These are phyloP conservation scores for Hamigera avellanea DNA, from an alignment of 495 filamentous ascomycete genomes.

Conservation along the genomic window DNA sequence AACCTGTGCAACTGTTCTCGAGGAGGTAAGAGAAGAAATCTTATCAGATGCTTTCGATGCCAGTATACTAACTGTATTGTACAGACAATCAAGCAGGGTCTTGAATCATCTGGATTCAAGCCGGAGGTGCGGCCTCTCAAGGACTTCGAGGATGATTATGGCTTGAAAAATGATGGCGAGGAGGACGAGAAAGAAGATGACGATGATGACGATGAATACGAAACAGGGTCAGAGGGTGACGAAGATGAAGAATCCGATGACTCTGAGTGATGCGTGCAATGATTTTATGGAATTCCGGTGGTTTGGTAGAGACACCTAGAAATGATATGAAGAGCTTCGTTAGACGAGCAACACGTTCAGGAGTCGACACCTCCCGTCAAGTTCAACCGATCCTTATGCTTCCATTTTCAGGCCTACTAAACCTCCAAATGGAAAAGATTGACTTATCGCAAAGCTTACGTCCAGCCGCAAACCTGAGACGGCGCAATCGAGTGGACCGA, in stretches of 20 bases:
- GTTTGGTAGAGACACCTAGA: background rate
- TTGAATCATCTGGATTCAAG: constrained; percentile 65
- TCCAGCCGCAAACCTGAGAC: too few species aligned
- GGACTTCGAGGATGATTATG: constrained; percentile 86
- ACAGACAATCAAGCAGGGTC: constrained; percentile 59
- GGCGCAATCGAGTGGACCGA: too few species aligned
- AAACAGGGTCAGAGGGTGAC: constrained; percentile 33
- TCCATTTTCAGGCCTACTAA: too few species aligned
- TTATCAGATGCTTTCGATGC: constrained; percentile 2
- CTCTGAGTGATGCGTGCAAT: constrained; percentile 9
- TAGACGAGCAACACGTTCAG: too few species aligned
- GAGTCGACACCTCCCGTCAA: too few species aligned
- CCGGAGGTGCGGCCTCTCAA: constrained; percentile 63
- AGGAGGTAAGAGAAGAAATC: constrained; percentile 56
- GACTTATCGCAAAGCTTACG: too few species aligned
- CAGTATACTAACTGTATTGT: constrained; percentile 5
- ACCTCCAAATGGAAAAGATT: too few species aligned
- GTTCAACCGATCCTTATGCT: too few species aligned
- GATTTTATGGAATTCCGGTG: background rate
- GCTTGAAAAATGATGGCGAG: constrained; percentile 57
- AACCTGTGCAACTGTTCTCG: constrained; percentile 77
- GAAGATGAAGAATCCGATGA: constrained; percentile 17
- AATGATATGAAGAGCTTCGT: background rate
- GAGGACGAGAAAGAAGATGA: constrained; percentile 56
- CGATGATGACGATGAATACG: constrained; percentile 47